Base-by-base conservation (phyloP, 73 alveolate species). In the Paramecium caudatum region DNA sequence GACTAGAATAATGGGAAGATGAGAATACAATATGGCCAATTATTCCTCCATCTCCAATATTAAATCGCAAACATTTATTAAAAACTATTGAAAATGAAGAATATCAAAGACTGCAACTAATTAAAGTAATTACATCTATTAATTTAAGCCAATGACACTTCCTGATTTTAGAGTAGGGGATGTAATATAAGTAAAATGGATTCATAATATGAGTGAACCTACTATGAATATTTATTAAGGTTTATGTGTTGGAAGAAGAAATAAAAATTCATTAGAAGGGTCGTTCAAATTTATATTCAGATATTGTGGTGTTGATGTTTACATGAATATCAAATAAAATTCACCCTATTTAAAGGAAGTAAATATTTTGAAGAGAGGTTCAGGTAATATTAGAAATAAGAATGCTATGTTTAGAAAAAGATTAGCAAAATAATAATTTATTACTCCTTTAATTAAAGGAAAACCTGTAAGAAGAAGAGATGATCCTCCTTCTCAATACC, bases 91-190 rank as follows among this genome's bases (percentile, higher is more conserved):
- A 74, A 74, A 39, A 74, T 16, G 88, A 74, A 21, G 88, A 74
- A 74, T 27, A 27, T 36, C 34, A 43, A 36, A 37, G 88, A 74
- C 65, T 41, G 32, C 21, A 74, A 74, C 17, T 74, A 3, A 74
- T 74, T n/a, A 55, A 55, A 55, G 80, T 55, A 55, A 23, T 55
- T 23, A 3, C 25, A 55, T 55, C 30, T 23, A 55, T 27, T 55
- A 55, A 55, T 55, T 55, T 27, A 74, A 74, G 68, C 88, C 88
- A 36, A 23, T 74, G 55, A 41, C 43, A 16, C 21, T 74, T 43
- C 88, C 88, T 8, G 88, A 74, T 74, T 74, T 74, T 23, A 74
- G 88, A 74, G 88, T 74, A 1, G 88, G 88, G 8, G 88, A 74
- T 43, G 45, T 74, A 0, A 37, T 74, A 39, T 19, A 74, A 45